Conservation (phyloP, 371 early-diverging fungal genomes). For the Choanephora cucurbitarum region DNA sequence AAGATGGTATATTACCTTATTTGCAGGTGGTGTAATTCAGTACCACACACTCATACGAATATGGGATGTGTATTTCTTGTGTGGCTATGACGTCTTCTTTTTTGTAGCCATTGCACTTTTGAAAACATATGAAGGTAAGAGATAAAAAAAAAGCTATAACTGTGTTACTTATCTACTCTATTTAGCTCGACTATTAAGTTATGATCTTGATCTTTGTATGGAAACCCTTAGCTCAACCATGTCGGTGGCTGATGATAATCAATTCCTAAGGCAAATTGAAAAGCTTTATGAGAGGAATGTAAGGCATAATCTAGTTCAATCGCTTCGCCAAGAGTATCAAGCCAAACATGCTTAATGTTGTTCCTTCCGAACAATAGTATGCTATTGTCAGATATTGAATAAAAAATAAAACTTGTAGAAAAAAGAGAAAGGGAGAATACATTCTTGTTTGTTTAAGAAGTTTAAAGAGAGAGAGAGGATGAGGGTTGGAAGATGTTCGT, state of each 20-base stretch:
- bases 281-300: conserved; percentile 38
- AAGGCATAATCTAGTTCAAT: conserved; percentile 8
- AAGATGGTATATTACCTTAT: conserved; percentile 69
- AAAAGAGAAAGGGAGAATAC: too few relatives aligned
- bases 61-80: conserved; percentile 62
- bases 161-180: neutral
- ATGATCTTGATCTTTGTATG: conserved; percentile 59
- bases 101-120: conserved; percentile 60
- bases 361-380: neutral
- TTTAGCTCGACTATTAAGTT: conserved; percentile 38
- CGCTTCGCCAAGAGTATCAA: conserved; percentile 24
- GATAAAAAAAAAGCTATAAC: neutral
- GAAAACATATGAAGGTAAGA: conserved; percentile 57
- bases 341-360: conserved; percentile 3
- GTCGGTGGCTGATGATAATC: conserved; percentile 56
- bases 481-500: too few relatives aligned
- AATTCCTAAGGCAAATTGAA: conserved; percentile 43
- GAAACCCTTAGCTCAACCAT: conserved; percentile 52
- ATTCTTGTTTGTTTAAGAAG: too few relatives aligned
- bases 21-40: conserved; percentile 58
- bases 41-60: conserved; percentile 61
- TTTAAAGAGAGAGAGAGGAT: too few relatives aligned
- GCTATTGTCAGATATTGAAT: neutral
- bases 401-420: neutral
- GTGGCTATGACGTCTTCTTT: conserved; percentile 62